Evolutionary conservation across 805 yeast genomes (phyloP), one percentile per base, ranked within the genome.

Genomic region (Starmerella roubikii): DNA sequence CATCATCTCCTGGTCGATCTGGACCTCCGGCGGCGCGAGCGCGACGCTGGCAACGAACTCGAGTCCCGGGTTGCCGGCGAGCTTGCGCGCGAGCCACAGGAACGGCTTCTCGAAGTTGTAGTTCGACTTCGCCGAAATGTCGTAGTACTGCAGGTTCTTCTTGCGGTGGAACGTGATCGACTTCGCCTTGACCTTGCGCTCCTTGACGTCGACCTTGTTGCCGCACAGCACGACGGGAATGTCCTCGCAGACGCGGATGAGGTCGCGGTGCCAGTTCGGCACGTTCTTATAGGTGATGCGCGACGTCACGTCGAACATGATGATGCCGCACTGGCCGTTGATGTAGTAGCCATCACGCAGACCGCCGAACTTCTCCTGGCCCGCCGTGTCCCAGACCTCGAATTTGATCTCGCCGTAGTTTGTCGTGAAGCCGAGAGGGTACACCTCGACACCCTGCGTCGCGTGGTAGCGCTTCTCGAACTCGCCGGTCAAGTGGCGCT

Each of bases 191-290:
- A 91, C 99, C 71, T 91, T 91, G 69, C 99, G 82, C 74, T 91
- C 99, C 75, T 91, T 91, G 54, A 91, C 98, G 66, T 91, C 99
- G 56, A 91, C 99, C 72, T 91, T 91, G 81, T 91, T 91, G 71
- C 99, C 99, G 72, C 95, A 84, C 54, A 91, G 73, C 46, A 91
- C 99, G 58, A 91, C 91, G 58, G 99, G 99, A 57, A 91, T 91
- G 77, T 88, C 91, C 72, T 91, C 99, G 72, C 99, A 91, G 50
- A 91, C 99, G 71, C 99, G 84, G 50, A 91, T 96, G 62, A 91
- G 75, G 68, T 91, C 99, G 72, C 98, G 81, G 79, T 93, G 96
- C 99, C 99, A 91, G 82, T 91, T 93, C 66, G 99, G 98, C 64
- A 91, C 99, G 68, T 91, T 91, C 74, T 91, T 91, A 74, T 91